Evolutionary conservation across 1,284 basidiomycete genomes (phyloP).

Genomic region (Ceratobasidium sp.): DNA sequence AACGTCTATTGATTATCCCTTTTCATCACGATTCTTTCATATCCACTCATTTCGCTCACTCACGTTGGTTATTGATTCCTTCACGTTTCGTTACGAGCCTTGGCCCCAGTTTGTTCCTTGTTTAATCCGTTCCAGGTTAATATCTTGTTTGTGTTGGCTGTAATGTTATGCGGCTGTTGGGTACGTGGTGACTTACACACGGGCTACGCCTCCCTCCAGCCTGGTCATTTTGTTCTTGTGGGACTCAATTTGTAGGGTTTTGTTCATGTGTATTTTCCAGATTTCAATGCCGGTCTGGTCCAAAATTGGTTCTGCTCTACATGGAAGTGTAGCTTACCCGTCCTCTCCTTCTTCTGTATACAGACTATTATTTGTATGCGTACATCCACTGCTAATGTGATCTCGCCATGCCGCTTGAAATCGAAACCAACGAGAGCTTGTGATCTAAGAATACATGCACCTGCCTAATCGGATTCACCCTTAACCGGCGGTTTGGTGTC

Average conservation of each 20-base stretch:
- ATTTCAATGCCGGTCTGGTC: conserved; percentile 21
- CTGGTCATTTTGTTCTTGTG: conserved; percentile 15
- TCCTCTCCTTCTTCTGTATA: neutral
- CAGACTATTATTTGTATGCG: conserved; percentile 18
- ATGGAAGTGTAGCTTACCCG: conserved; percentile 26
- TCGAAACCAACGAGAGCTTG: neutral
- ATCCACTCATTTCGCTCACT: neutral
- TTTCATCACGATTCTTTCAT: conserved; percentile 21
- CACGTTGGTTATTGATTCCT: neutral
- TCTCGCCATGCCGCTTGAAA: neutral
- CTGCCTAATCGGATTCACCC: conserved; percentile 3
- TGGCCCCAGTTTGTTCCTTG: neutral
- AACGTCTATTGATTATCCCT: conserved; percentile 32
- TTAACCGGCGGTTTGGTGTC: conserved; percentile 19
- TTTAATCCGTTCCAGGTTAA: conserved; percentile 3
- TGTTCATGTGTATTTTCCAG: conserved; percentile 28
- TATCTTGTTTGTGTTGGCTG: neutral
- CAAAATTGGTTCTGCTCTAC: conserved; percentile 25
- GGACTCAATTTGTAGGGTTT: conserved; percentile 20
- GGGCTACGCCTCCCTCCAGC: conserved; percentile 13
- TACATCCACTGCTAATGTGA: conserved; percentile 28
- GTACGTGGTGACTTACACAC: conserved; percentile 38
- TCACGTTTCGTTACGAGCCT: neutral
- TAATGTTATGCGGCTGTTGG: conserved; percentile 36
- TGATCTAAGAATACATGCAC: conserved; percentile 12